Percentiles rank a stretch among this genome's conserved stretches.
These are phyloP conservation scores for Wickerhamomyces sp. DNA, from an alignment of 1,139 yeast species.

Conservation along the genomic window DNA sequence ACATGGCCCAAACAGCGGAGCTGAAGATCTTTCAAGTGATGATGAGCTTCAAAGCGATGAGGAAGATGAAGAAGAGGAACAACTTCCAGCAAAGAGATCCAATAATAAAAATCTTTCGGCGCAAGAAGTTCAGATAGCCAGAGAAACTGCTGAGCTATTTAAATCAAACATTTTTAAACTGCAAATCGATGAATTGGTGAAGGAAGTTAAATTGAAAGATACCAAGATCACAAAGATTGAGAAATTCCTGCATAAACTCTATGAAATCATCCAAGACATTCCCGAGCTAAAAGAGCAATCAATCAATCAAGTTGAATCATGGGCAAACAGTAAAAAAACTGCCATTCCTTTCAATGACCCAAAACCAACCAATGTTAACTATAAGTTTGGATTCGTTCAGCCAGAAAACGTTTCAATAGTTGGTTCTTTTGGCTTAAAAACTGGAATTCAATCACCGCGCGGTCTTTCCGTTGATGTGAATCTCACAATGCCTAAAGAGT, in stretches of 20 bases:
- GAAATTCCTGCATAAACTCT: constrained; percentile 70
- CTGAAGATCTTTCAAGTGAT: constrained; percentile 7
- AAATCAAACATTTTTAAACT: constrained; percentile 91
- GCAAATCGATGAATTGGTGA: constrained; percentile 85
- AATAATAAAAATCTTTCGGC: constrained; percentile 43
- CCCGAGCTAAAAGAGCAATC: constrained; percentile 51
- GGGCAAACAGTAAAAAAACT: constrained; percentile 46
- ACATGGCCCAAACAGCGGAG: constrained; percentile 14
- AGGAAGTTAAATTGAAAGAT: constrained; percentile 74
- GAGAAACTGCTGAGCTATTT: constrained; percentile 91
- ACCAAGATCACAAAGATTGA: constrained; percentile 63
- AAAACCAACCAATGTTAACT: constrained; percentile 65
- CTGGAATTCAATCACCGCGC: constrained; percentile 60
- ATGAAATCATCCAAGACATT: constrained; percentile 61
- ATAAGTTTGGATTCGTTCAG: constrained; percentile 62
- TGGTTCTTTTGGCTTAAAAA: constrained; percentile 86
- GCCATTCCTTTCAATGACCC: constrained; percentile 89
- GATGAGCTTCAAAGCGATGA: constrained; percentile 16
- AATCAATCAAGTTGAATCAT: constrained; percentile 48
- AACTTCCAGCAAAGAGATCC: constrained; percentile 13
- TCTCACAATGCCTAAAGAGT: constrained; percentile 70
- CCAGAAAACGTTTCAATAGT: constrained; percentile 78
- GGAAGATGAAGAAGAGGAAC: constrained; percentile 18
- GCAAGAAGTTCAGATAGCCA: constrained; percentile 84
- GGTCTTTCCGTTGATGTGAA: constrained; percentile 73